phyloP scores from a whole-genome alignment of 2,329 filamentous ascomycete genomes.

The Fusarium torulosum region DNA sequence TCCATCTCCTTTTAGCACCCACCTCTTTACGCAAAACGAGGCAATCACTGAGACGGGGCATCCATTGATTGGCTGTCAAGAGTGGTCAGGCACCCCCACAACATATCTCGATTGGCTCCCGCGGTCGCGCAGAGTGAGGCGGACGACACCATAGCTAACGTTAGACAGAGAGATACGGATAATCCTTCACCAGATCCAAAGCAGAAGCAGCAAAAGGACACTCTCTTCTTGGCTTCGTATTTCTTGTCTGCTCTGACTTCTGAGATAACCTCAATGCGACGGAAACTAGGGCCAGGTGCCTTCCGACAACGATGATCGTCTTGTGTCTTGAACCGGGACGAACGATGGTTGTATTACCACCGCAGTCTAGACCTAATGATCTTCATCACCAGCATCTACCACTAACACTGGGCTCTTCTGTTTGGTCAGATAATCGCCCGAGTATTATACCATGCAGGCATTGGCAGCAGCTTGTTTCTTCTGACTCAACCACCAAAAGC shows the following conservation, averaged over 20 bases:
- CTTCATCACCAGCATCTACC: conserved; percentile 31
- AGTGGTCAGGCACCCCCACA: conserved; percentile 41
- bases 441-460: conserved; percentile 31
- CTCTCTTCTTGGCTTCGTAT: conserved; percentile 23
- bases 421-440: conserved; percentile 32
- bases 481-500: conserved; percentile 32
- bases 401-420: conserved; percentile 16
- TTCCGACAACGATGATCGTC: conserved; percentile 26
- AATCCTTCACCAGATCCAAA: conserved; percentile 21
- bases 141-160: conserved; percentile 36
- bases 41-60: conserved; percentile 47
- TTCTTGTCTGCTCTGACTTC: neutral
- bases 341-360: conserved; percentile 18
- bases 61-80: conserved; percentile 45
- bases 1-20: conserved; percentile 42
- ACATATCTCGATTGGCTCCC: conserved; percentile 44
- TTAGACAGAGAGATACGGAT: conserved; percentile 16
- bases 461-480: conserved; percentile 14
- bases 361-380: conserved; percentile 39
- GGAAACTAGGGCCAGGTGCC: conserved; percentile 15
- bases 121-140: conserved; percentile 47
- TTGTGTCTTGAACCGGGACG: conserved; percentile 7
- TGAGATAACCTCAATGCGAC: conserved; percentile 36
- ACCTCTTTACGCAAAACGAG: conserved; percentile 46
- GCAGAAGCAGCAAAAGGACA: conserved; percentile 20